Conservation (phyloP, 805 yeast genomes). For the Candida wancherniae region DNA sequence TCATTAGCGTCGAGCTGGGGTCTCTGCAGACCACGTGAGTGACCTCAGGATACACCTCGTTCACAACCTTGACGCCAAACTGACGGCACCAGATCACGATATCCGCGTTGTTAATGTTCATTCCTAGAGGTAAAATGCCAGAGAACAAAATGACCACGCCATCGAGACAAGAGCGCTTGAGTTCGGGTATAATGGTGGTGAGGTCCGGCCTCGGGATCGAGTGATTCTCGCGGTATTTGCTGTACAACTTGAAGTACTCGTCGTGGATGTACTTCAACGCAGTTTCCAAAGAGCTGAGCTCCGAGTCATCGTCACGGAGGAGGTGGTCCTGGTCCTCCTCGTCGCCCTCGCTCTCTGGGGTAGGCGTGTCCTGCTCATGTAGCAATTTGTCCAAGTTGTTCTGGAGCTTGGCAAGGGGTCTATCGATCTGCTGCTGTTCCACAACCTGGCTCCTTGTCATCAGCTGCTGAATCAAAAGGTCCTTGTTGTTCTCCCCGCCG, state of each 20-base stretch:
- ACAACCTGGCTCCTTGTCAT: slow-evolving; percentile 62
- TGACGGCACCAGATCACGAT: slow-evolving; percentile 89
- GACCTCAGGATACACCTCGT: slow-evolving; percentile 61
- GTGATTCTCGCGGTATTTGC: slow-evolving; percentile 5
- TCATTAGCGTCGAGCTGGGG: slow-evolving; percentile 40
- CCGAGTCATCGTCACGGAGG: slow-evolving; percentile 76
- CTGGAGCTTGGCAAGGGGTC: slow-evolving; percentile 83
- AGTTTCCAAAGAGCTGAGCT: slow-evolving; percentile 56
- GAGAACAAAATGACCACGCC: slow-evolving; percentile 74
- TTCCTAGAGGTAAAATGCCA: slow-evolving; percentile 86
- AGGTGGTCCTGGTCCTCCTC: slow-evolving; percentile 45
- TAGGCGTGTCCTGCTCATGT: slow-evolving; percentile 26
- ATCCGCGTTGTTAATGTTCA: slow-evolving; percentile 67
- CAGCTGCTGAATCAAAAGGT: slow-evolving; percentile 51
- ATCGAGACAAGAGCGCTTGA: slow-evolving; percentile 64
- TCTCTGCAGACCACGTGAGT: slow-evolving; percentile 87
- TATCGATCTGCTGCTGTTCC: slow-evolving; percentile 74
- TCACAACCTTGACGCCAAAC: slow-evolving; percentile 82
- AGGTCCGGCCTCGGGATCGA: slow-evolving; percentile 50
- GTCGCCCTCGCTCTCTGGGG: slow-evolving; percentile 20
- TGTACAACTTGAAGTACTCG: slow-evolving; percentile 46
- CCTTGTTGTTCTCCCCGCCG: slow-evolving; percentile 47
- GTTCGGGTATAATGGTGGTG: slow-evolving; percentile 62
- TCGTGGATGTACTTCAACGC: slow-evolving; percentile 63
- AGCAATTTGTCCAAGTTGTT: slow-evolving; percentile 57